Base-by-base conservation (phyloP, 768 basidiomycete species). In the Pleurotus tuber-regium region DNA sequence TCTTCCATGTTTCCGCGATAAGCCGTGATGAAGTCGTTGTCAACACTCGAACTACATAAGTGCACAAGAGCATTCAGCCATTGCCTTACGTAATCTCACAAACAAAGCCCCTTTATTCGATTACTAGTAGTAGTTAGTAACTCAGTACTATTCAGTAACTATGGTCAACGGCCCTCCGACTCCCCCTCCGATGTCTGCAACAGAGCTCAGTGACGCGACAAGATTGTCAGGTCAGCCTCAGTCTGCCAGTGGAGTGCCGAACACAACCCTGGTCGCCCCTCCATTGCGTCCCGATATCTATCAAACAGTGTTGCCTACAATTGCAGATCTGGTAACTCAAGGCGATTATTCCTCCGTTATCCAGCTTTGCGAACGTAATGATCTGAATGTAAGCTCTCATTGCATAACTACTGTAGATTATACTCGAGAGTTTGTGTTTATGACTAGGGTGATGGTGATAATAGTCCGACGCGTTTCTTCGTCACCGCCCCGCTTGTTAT, bases 131-230 rank as follows among this genome's bases (percentile, higher is more conserved):
- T n/a, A n/a, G n/a, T n/a, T n/a, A n/a, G n/a, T n/a, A n/a, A n/a
- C n/a, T n/a, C n/a, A n/a, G n/a, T n/a, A n/a, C n/a, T 33, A 39
- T 41, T 39, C 48, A 38, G 57, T 54, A 58, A 61, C 52, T 58
- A 83, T 86, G 83, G 70, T 70, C 26, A 79, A 80, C 59, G 80
- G 75, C 25, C 81, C 82, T 35, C 82, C 80, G 4, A 86, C 84
- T 1, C 84, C 84, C 38, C 84, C 84, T 9, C 80, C 81, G 6
- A 75, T 75, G 5, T 81, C 79, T 11, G 75, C 74, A 9, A 67
- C 72, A 42, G 83, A 86, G 62, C 70, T 84, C 26, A 74, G 71
- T 47, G 80, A 84, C 59, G 76, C 80, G 55, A 74, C 74, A 16
- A 73, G 72, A 53, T 52, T 51, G 21, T 49, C 55, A 19, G 54